Conservation (phyloP, 2,329 filamentous ascomycete genomes). For the Fusarium burgessii region DNA sequence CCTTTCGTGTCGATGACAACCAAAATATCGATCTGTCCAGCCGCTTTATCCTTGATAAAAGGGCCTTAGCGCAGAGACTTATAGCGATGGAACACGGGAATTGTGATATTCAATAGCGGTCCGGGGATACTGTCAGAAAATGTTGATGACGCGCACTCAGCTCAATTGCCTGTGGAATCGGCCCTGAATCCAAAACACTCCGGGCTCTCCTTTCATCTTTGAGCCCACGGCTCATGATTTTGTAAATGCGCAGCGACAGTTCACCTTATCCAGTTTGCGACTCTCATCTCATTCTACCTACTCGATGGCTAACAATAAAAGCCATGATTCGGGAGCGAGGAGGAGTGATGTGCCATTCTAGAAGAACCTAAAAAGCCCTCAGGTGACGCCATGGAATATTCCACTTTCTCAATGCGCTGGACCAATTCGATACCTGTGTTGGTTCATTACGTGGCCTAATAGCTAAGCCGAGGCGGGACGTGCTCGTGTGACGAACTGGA, state of each 20-base stretch:
- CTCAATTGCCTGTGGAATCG: too few species aligned
- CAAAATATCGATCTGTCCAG: conserved; percentile 11
- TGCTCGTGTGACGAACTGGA: not conserved
- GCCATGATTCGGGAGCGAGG: not conserved
- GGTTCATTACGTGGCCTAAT: not conserved
- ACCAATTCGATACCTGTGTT: not conserved
- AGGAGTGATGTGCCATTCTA: not conserved
- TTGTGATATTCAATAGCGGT: not conserved
- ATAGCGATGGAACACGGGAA: too few species aligned
- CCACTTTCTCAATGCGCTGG: not conserved
- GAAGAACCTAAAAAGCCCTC: not conserved
- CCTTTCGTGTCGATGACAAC: not conserved
- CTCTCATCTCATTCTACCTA: too few species aligned
- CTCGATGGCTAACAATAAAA: not conserved
- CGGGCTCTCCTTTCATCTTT: not conserved
- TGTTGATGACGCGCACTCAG: not conserved
- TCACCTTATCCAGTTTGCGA: not conserved
- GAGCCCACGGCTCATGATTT: too few species aligned
- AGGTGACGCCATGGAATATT: not conserved
- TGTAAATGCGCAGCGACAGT: too few species aligned
- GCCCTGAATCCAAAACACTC: not conserved
- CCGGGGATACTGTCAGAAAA: not conserved
- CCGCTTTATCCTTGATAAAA: not conserved
- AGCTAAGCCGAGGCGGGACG: not conserved
- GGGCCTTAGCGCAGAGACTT: not conserved